Conservation (phyloP, 2,329 filamentous ascomycete species). For the Aspergillus quadrilineatus region DNA sequence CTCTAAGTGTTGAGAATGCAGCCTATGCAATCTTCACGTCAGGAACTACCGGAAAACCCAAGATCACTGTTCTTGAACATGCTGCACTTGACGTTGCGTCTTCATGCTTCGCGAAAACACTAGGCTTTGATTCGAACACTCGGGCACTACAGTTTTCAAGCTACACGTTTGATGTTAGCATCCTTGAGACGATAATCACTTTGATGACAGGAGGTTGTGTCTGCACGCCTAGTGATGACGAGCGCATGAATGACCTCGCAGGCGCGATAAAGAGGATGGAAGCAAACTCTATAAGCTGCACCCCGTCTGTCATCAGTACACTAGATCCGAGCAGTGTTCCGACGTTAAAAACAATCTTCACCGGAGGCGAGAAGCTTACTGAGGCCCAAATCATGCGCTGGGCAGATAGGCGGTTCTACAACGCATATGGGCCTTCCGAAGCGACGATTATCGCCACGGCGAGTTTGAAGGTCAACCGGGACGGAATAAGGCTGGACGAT, state of each 20-base stretch:
- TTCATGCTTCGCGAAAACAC: conserved; percentile 50
- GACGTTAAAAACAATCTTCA: conserved; percentile 43
- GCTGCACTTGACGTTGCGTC: conserved; percentile 57
- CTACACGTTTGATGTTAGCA: conserved; percentile 56
- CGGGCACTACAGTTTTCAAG: conserved; percentile 61
- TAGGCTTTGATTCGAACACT: conserved; percentile 53
- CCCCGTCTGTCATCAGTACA: conserved; percentile 57
- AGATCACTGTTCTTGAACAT: conserved; percentile 64
- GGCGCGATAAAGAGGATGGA: conserved; percentile 53
- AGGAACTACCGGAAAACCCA: conserved; percentile 57
- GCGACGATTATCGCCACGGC: conserved; percentile 36
- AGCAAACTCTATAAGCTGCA: conserved; percentile 57
- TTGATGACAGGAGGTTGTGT: conserved; percentile 59
- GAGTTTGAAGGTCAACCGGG: conserved; percentile 32
- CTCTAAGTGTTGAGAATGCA: conserved; percentile 27
- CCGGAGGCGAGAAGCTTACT: conserved; percentile 48
- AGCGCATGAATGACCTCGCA: conserved; percentile 52
- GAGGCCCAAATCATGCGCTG: conserved; percentile 46
- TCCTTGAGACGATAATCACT: conserved; percentile 56
- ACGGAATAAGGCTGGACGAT: conserved; percentile 29
- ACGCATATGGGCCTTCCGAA: conserved; percentile 47
- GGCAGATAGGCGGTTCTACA: conserved; percentile 45
- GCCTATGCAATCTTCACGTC: conserved; percentile 64
- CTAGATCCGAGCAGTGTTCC: conserved; percentile 47
- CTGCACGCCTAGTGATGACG: conserved; percentile 55